Base-by-base conservation (phyloP, 176 grass and related monocot genomes). In the Bromus sterilis region DNA sequence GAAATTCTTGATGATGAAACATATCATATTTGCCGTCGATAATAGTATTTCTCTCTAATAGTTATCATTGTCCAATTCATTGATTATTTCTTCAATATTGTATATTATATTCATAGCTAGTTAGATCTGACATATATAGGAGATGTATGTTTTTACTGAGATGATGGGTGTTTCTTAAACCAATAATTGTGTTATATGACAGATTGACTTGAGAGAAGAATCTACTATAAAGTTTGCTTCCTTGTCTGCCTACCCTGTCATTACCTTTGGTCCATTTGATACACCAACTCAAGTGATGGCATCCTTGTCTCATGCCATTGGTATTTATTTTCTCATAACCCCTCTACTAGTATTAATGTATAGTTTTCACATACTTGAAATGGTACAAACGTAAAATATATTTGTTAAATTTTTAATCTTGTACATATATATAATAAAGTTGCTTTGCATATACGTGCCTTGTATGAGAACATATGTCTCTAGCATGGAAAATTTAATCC, bases 251-350 rank as follows among this genome's bases (percentile, higher is more conserved):
- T 94, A 87, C 66, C 95, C 90, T 85, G 24, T 98, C 18, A 75
- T 98, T 81, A 98, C 86, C 36, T 98, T 98, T 56, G 95, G 95
- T 33, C 95, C 92, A 62, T 93, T 94, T 78, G 79, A 89, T 49
- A 79, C 92, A 11, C 92, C 95, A 25, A 56, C 67, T 81, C 88
- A 98, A 74, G 92, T 94, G 53, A 63, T 94, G 56, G 76, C 71
- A 58, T 93, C 92, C n/a, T 81, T 98, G 84, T 94, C 92, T 2
- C 80, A 46, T 78, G 90, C 95, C 64, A 89, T 98, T 30, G 95
- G 95, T 98, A 85, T 61, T 80, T 86, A 0, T 29, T 44, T 71
- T 71, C 62, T 88, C 53, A 43, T 71, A 26, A 82, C 29, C 11
- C 77, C 25, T 82, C 11, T 46, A 57, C 6, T 9, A 0, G 21